Base-by-base conservation (phyloP, 2,329 filamentous ascomycete genomes). In the Ramichloridium luteum region DNA sequence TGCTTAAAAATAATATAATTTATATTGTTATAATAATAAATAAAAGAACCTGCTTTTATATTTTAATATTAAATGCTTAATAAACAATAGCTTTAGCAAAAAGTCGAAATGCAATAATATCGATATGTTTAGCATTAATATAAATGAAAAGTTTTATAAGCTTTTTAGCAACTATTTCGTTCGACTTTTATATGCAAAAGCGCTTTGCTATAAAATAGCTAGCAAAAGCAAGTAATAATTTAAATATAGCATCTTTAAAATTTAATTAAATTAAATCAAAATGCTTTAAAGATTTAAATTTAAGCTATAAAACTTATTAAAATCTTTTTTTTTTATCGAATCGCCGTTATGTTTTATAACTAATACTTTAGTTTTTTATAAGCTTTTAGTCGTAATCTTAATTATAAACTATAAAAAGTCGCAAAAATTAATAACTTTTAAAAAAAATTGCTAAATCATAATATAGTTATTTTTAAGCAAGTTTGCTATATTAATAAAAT, bases 241-340 rank as follows among this genome's bases (percentile, higher is more conserved):
- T 23, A n/a, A n/a, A 23, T 8, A 23, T 23, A n/a, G 20, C 20
- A 23, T 23, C 20, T 23, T 23, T 23, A n/a, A 23, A 23, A n/a
- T 23, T n/a, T 23, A 23, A 8, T 23, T 8, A 8, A 8, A n/a
- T 23, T 23, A 23, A n/a, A 23, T 8, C 20, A 23, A n/a, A 23
- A 23, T 23, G 20, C n/a, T n/a, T n/a, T 8, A 23, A n/a, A 23
- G 8, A 8, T 8, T 23, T 8, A n/a, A 8, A 23, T n/a, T n/a
- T n/a, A n/a, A n/a, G n/a, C n/a, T 8, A n/a, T 23, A n/a, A 23
- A 23, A 23, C 20, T 23, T n/a, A 23, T n/a, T n/a, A 23, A n/a
- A 23, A n/a, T 23, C 20, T 23, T 23, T n/a, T 8, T 23, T n/a
- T 23, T 23, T n/a, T 8, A n/a, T 23, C 8, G 20, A 8, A n/a